Base-by-base conservation (phyloP, 176 grass and related monocot species). In the Olyra latifolia region DNA sequence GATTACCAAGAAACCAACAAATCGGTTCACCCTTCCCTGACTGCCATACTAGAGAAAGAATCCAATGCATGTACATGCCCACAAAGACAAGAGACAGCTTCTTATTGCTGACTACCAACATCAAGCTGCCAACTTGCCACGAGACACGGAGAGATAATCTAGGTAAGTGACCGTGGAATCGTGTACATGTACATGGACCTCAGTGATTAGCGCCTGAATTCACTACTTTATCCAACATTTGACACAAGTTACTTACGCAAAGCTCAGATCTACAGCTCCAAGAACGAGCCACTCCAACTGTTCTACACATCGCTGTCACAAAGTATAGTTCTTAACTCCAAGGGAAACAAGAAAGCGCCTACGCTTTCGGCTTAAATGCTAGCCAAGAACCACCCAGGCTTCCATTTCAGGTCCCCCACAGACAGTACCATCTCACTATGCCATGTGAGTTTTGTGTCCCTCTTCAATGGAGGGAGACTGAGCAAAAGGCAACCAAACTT, bases 261-360 rank as follows among this genome's bases (percentile, higher is more conserved):
- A 72, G 72, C 42, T 78, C 78, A 82, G 87, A 89, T 85, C 87
- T 85, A 72, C 66, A 82, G 78, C 86, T 45, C 39, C 47, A 42
- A 58, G 47, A 60, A 14, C 75, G 74, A 68, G 9, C 15, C 29
- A 83, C 64, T 54, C 62, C 52, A 76, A 81, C 27, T 81, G 77
- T 47, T 76, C 20, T 39, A 10, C 71, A 70, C 71, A 70, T 71
- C 54, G 71, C 76, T 65, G 46, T 49, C 77, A 70, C 52, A 48
- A 79, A 77, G 19, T 49, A 89, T 71, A 9, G 28, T 70, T 38
- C 24, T 39, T 44, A 62, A 69, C 45, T 47, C 75, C 62, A 69
- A 56, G 40, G 22, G 30, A 75, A 71, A 64, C 71, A 84, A 70
- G 46, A 85, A 85, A 85, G 82, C 65, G 54, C 71, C 44, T 68